Evolutionary conservation across 192 early-diverging fungal species (phyloP).

Genomic region (Coemansia sp.): DNA sequence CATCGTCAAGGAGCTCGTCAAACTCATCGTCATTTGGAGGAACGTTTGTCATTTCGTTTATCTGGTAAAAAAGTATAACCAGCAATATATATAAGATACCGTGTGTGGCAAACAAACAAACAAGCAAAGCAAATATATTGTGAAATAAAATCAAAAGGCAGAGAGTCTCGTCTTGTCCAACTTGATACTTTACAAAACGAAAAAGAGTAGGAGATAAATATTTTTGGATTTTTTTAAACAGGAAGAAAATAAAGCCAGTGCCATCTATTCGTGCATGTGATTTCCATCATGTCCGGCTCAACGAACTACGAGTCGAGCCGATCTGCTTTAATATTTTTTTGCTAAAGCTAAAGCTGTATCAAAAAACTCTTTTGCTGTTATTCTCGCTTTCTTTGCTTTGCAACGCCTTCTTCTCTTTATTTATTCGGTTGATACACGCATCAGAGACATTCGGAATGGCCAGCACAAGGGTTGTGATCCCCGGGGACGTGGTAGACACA

Average conservation of each 20-base stretch:
- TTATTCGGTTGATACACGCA: neutral
- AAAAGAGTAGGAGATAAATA: neutral
- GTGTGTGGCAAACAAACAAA: neutral
- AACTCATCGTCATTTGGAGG: slow-evolving; percentile 63
- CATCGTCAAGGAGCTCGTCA: slow-evolving; percentile 73
- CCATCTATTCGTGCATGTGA: neutral
- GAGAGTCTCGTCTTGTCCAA: too few relatives aligned
- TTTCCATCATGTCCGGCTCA: neutral
- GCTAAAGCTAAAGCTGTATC: neutral
- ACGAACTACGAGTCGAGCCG: neutral
- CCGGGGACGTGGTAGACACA: slow-evolving; percentile 46
- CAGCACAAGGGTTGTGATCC: slow-evolving; percentile 33
- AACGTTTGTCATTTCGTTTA: slow-evolving; percentile 31
- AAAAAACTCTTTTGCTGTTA: neutral
- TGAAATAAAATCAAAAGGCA: too few relatives aligned
- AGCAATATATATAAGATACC: neutral
- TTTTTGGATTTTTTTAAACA: neutral
- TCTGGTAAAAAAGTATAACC: neutral
- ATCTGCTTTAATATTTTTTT: neutral
- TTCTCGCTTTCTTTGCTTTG: neutral
- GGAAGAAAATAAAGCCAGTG: too few relatives aligned
- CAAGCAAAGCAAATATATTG: too few relatives aligned
- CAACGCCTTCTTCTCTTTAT: neutral
- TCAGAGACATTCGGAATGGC: slow-evolving; percentile 17
- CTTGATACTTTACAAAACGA: neutral